These are phyloP conservation scores for Mycena indigotica DNA, from an alignment of 768 basidiomycete genomes.

Conservation along the genomic window DNA sequence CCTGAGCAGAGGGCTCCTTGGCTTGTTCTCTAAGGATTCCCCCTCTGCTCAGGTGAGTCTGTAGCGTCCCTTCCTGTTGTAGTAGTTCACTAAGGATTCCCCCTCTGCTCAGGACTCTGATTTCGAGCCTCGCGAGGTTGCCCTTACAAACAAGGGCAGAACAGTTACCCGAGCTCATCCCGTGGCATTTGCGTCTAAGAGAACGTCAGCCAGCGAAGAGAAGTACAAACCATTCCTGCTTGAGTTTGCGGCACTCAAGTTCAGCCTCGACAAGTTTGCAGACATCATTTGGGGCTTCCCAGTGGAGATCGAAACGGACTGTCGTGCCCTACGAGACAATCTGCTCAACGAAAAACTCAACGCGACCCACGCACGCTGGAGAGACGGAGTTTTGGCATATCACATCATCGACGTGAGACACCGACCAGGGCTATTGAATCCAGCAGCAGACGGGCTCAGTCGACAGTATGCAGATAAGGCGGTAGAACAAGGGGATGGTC, in stretches of 20 bases:
- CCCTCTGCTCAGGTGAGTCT: no score
- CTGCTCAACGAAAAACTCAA: conserved; percentile 28
- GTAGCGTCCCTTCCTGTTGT: no score
- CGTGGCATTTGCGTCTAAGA: conserved; percentile 33
- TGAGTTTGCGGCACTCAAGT: conserved; percentile 31
- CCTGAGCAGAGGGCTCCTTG: no score
- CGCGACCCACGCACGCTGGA: conserved; percentile 31
- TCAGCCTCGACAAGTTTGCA: conserved; percentile 24
- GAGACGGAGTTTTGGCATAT: conserved; percentile 16
- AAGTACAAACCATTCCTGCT: conserved; percentile 34
- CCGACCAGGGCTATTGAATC: conserved; percentile 24
- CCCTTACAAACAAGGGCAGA: no score
- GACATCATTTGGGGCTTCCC: conserved; percentile 26
- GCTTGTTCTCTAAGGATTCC: no score
- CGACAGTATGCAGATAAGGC: conserved; percentile 16
- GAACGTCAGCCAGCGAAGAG: conserved; percentile 28
- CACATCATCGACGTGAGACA: conserved; percentile 26
- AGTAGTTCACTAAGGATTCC: no score
- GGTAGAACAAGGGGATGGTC: conserved; percentile 17
- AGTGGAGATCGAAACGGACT: conserved; percentile 21
- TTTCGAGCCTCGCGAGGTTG: no score
- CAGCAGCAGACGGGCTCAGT: conserved; percentile 28
- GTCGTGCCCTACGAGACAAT: conserved; percentile 25
- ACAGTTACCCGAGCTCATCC: conserved; percentile 24
- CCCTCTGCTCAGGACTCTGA: no score